Percentiles rank a stretch among this genome's conserved stretches.
These are phyloP conservation scores for Colletotrichum lini DNA, from an alignment of 2,329 filamentous ascomycete genomes.

Conservation along the genomic window DNA sequence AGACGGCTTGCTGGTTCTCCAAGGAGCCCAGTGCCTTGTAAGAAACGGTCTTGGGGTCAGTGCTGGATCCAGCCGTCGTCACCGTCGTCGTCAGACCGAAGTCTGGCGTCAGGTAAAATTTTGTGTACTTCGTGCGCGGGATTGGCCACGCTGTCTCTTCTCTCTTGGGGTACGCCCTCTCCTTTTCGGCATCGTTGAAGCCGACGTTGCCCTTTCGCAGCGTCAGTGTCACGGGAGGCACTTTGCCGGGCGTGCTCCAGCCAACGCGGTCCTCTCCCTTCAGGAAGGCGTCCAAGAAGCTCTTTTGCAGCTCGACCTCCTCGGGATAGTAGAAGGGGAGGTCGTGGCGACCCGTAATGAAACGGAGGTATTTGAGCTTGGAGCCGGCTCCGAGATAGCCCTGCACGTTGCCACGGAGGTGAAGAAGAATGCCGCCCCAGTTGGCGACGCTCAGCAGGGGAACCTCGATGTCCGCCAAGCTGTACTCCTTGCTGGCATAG, in stretches of 20 bases:
- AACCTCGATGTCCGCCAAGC: slow-evolving; percentile 76
- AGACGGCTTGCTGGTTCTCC: slow-evolving; percentile 66
- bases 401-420: slow-evolving; percentile 78
- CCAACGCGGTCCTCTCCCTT: slow-evolving; percentile 75
- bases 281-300: slow-evolving; percentile 80
- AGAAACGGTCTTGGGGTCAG: slow-evolving; percentile 54
- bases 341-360: slow-evolving; percentile 80
- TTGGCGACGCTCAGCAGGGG: slow-evolving; percentile 78
- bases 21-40: slow-evolving; percentile 74
- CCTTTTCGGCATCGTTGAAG: slow-evolving; percentile 74
- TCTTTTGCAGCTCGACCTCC: slow-evolving; percentile 76
- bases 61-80: slow-evolving; percentile 44
- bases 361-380: slow-evolving; percentile 76
- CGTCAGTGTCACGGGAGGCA: slow-evolving; percentile 72
- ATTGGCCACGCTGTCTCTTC: slow-evolving; percentile 78
- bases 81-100: slow-evolving; percentile 53
- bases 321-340: slow-evolving; percentile 80
- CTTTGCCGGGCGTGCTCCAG: slow-evolving; percentile 71
- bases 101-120: slow-evolving; percentile 70
- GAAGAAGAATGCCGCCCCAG: slow-evolving; percentile 79
- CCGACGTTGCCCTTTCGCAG: slow-evolving; percentile 77
- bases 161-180: slow-evolving; percentile 68
- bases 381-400: slow-evolving; percentile 76
- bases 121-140: slow-evolving; percentile 74
- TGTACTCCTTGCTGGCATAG: slow-evolving; percentile 76